Base-by-base conservation (phyloP, 345 rosid genomes). In the Tarenaya hassleriana region DNA sequence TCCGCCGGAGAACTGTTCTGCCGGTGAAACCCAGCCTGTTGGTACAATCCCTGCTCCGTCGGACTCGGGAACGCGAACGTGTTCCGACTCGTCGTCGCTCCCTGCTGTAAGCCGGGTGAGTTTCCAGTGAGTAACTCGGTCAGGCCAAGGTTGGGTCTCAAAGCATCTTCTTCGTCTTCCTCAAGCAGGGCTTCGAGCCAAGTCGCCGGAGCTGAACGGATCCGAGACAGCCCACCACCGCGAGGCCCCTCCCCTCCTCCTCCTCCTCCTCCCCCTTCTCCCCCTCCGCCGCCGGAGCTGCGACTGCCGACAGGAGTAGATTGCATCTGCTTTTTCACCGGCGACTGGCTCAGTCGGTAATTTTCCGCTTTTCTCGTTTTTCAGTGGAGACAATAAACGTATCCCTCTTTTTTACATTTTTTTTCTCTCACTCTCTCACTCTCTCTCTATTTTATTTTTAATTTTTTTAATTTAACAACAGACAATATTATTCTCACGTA, bases 1-100 rank as follows among this genome's bases (percentile, higher is more conserved):
- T 77, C 84, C 4, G 84, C 83, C 19, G 95, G 92, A 52, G 88
- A 77, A 55, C 86, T 83, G 65, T 73, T 79, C 56, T 83, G 89
- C 35, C 92, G 73, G 7, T 70, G 81, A 47, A 86, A 83, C 34
- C 73, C 71, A 38, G 49, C 13, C 16, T 67, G 68, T 11, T 61
- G 70, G 39, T 68, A 57, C 62, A 68, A 34, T 8, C 64, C 69
- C 42, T 74, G 72, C 64, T 72, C 77, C 7, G 52, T 69, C 29
- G 75, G 38, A 46, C 51, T 53, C 16, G 64, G 43, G 37, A 70
- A 75, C 16, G 63, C 68, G 43, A 47, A 61, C 33, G 80, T 54
- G 38, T 56, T 62, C 41, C 75, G 69, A 68, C 61, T 61, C 11
- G 76, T 16, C 19, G 38, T 18, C 16, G 41, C 10, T 11, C 9